Percentiles rank a stretch among this genome's conserved stretches.
Evolutionary conservation across 352 stramenopile genomes (phyloP).

Genomic region (Phytopythium kandeliae): DNA sequence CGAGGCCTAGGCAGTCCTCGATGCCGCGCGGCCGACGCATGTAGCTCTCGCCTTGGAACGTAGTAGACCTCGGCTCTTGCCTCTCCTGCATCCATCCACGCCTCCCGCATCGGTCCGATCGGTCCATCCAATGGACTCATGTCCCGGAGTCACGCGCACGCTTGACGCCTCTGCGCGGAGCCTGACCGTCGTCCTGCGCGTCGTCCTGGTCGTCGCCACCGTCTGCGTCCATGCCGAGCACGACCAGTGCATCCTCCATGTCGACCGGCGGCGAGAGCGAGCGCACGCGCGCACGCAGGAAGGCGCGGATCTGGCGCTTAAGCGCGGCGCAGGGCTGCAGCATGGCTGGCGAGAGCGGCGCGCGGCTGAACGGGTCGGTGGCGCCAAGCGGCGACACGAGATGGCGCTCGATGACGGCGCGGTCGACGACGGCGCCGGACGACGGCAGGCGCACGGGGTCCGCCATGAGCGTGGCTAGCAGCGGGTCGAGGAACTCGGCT

Average conservation of each 20-base stretch:
- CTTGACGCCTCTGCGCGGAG: conserved; percentile 1
- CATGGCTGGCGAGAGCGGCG: conserved; percentile 72
- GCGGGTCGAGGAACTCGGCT: conserved; percentile 93
- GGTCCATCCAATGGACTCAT: too few relatives aligned
- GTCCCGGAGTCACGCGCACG: background rate
- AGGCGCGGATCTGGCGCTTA: conserved; percentile 51
- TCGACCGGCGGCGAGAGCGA: conserved; percentile 28
- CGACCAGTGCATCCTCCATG: conserved; percentile 48
- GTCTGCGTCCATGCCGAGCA: conserved; percentile 41
- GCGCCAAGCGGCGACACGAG: conserved; percentile 68
- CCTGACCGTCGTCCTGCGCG: background rate
- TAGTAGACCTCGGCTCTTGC: too few relatives aligned
- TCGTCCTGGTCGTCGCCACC: conserved; percentile 23
- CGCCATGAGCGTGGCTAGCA: background rate
- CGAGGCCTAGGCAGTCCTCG: background rate
- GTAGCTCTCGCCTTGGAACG: background rate
- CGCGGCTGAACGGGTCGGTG: conserved; percentile 95
- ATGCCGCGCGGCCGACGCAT: background rate
- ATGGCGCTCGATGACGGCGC: conserved; percentile 93
- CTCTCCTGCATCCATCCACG: too few relatives aligned
- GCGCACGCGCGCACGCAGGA: conserved; percentile 46
- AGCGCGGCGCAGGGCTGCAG: conserved; percentile 46
- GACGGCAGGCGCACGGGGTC: conserved; percentile 76
- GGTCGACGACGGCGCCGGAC: conserved; percentile 89
- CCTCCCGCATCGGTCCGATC: too few relatives aligned